Percentiles rank a stretch among this genome's conserved stretches.
These are phyloP conservation scores for Saprolegnia parasitica DNA, from an alignment of 352 stramenopile species.

Conservation along the genomic window DNA sequence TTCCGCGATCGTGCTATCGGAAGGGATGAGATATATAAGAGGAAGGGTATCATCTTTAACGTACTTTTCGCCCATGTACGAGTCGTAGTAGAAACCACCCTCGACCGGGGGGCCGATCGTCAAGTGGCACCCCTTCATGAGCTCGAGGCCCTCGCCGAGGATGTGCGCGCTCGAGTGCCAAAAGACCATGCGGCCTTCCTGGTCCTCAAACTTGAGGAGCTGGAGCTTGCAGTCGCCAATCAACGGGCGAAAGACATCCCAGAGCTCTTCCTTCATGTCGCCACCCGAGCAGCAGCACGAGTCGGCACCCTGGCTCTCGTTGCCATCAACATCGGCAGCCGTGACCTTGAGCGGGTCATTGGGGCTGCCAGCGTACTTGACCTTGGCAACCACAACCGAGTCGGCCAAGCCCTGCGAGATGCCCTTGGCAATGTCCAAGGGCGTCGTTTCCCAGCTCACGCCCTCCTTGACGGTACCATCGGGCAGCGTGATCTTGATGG, in stretches of 20 bases:
- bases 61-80: conserved; percentile 93
- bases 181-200: conserved; percentile 94
- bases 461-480: conserved; percentile 93
- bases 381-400: conserved; percentile 88
- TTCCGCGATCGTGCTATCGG: conserved; percentile 45
- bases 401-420: conserved; percentile 96
- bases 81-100: conserved; percentile 99
- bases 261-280: conserved; percentile 80
- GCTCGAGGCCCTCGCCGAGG: conserved; percentile 95
- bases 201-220: conserved; percentile 98
- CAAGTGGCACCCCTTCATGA: conserved; percentile 94
- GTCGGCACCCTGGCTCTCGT: conserved; percentile 59
- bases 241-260: conserved; percentile 96
- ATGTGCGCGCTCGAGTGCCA: conserved; percentile 98
- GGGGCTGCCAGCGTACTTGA: conserved; percentile 70
- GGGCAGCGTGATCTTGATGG: conserved; percentile 96
- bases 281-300: conserved; percentile 49
- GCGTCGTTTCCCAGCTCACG: conserved; percentile 92
- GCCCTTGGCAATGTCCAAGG: conserved; percentile 92
- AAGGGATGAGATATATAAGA: conserved; percentile 19
- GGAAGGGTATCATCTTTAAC: neutral
- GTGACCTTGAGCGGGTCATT: conserved; percentile 72
- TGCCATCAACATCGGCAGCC: conserved; percentile 87
- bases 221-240: conserved; percentile 95
- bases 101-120: conserved; percentile 95